Evolutionary conservation across 2,329 filamentous ascomycete genomes (phyloP), one percentile per base, ranked within the genome.

Genomic region (Phialophora tarda): DNA sequence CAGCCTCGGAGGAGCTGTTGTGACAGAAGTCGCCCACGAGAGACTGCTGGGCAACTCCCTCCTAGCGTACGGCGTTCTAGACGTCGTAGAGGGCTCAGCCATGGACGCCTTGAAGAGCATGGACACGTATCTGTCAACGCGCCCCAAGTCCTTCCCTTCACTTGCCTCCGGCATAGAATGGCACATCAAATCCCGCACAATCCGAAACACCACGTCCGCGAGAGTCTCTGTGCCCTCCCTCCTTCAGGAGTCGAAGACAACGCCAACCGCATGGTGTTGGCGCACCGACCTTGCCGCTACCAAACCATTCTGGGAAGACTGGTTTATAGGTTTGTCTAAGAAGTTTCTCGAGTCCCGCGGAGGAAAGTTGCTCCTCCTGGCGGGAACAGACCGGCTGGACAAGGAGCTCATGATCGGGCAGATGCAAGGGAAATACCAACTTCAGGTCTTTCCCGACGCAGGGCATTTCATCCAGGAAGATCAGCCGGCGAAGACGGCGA

Each of bases 401-500:
- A 96, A 91, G 71, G 93, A 96, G 75, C 80, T 97, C 74, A 97
- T 92, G 78, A 97, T 97, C 77, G 93, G 93, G 17, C 93, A 97
- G 79, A 97, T 97, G 93, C 93, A 97, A 82, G 93, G 93, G 4
- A 98, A 98, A 83, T 99, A 98, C 76, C 93, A 96, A 64, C 82
- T 99, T 54, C 91, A 97, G 73, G 93, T 99, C 6, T 91, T 98
- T 73, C 93, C 95, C 0, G 92, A 97, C 76, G 93, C 95, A 1
- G 95, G 95, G 0, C 95, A 99, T 77, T 99, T 99, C 75, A 88
- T 99, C 63, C 95, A 99, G 71, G 95, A 99, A 78, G 95, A 99
- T 77, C 85, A 94, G 58, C 93, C 95, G 0, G 91, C 93, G 74
- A 96, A 94, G 82, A 96, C 91, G 51, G 95, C 95, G 0, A 84